phyloP scores from a whole-genome alignment of 805 yeast genomes.

The Metschnikowia cubensis region DNA sequence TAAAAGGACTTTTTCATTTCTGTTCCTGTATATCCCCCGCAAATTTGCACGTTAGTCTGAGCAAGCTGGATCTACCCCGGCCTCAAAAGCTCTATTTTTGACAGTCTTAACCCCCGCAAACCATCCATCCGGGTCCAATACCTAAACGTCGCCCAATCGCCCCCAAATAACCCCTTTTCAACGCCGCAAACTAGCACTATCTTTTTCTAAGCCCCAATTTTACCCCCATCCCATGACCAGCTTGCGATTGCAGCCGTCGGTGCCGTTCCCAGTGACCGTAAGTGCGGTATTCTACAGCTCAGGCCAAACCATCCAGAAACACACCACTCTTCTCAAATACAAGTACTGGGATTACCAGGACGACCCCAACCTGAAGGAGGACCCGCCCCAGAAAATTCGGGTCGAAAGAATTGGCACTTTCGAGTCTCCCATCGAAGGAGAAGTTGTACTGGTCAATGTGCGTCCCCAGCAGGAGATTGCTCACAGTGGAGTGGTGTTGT shows the following conservation, averaged over 20 bases:
- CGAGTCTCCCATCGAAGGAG: conserved; percentile 82
- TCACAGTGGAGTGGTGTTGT: conserved; percentile 42
- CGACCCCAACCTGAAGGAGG: conserved; percentile 45
- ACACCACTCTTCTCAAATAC: conserved; percentile 54
- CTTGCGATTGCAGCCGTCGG: conserved; percentile 54
- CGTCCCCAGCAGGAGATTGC: conserved; percentile 58
- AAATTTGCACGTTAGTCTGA: no score
- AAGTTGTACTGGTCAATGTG: conserved; percentile 48
- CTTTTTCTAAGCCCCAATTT: no score
- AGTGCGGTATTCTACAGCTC: conserved; percentile 43
- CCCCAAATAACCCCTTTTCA: neutral
- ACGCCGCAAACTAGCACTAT: neutral
- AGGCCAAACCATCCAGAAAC: conserved; percentile 49
- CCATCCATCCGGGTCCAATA: neutral
- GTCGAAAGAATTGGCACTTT: conserved; percentile 72
- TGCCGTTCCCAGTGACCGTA: conserved; percentile 66
- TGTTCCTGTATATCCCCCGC: no score
- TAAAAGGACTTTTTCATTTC: no score
- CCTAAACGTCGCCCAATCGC: neutral
- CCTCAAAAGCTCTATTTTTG: neutral
- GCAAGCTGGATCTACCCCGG: neutral
- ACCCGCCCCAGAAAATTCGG: conserved; percentile 41
- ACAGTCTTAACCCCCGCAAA: neutral
- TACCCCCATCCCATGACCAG: conserved; percentile 32
- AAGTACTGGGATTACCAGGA: conserved; percentile 65